phyloP scores from a whole-genome alignment of 2,329 filamentous ascomycete species.

The Colletotrichum aenigma region DNA sequence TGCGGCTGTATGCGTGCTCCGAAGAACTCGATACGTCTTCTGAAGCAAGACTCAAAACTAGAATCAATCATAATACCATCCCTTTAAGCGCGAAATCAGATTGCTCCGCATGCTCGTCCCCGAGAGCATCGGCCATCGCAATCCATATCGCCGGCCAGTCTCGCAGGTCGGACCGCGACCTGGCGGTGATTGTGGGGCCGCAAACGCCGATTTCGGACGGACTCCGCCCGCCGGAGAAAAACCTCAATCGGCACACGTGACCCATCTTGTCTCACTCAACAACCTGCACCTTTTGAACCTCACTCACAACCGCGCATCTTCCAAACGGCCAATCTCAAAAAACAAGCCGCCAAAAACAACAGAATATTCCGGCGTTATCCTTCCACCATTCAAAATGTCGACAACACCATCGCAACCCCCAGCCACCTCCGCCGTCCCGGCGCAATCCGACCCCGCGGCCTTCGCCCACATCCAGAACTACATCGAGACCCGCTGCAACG shows the following conservation, averaged over 20 bases:
- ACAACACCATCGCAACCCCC: slow-evolving; percentile 8
- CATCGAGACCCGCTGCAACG: slow-evolving; percentile 24
- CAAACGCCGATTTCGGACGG: slow-evolving; percentile 9
- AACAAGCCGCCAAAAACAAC: fast-evolving
- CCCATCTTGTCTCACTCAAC: slow-evolving; percentile 7
- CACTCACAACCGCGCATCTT: background rate
- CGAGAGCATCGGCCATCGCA: background rate
- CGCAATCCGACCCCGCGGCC: slow-evolving; percentile 19
- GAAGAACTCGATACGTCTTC: fast-evolving
- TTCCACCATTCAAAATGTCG: background rate
- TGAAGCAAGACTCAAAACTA: fast-evolving
- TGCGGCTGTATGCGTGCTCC: background rate
- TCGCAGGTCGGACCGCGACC: background rate
- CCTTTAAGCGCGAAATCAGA: fast-evolving
- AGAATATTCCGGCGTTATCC: background rate
- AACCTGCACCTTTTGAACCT: background rate
- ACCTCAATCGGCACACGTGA: slow-evolving; percentile 2
- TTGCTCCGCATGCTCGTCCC: background rate
- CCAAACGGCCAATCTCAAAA: background rate
- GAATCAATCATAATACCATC: fast-evolving
- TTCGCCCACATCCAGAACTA: slow-evolving; percentile 24
- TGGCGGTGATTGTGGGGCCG: background rate
- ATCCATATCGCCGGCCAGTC: background rate
- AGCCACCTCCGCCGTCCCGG: background rate
- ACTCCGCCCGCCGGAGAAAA: slow-evolving; percentile 11